Evolutionary conservation across 495 filamentous ascomycete genomes (phyloP), one percentile per base, ranked within the genome.

Genomic region (Trichoderma erinaceum): DNA sequence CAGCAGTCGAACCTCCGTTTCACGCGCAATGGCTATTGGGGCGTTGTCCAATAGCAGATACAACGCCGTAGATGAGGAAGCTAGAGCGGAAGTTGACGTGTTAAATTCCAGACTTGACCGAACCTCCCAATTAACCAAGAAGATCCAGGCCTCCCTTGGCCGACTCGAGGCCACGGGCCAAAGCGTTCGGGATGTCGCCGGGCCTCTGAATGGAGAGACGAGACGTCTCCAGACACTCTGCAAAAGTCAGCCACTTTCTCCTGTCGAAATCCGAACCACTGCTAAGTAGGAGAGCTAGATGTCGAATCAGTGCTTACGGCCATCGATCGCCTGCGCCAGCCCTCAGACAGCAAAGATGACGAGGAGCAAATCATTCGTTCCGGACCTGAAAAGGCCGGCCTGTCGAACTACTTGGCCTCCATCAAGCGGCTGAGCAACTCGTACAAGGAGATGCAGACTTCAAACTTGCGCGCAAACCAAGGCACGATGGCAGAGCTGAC

Each of bases 151-250:
- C 23, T 96, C 92, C 35, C 83, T 97, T 66, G 87, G 87, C 41
- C 86, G 94, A 71, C 80, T 99, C 15, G 92, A 97, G 70, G 87
- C 88, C 41, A 92, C 90, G 64, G 95, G 92, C 23, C 91, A 92
- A 75, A 92, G 88, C 64, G 92, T 98, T 18, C 89, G 93, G 68
- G 89, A 97, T 69, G 92, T 96, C 12, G 92, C 97, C 63, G 92
- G 93, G 1, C 96, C 96, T 11, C 89, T 98, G 35, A 93, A 93
- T 76, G 92, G 91, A 72, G 96, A 97, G 74, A 98, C 96, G 2
- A 90, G 92, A 77, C 88, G 86, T 46, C 85, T 97, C 6, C 96
- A 97, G 75, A 84, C 86, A 27, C 86, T 93, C 48, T 93, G 90
- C 66, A 88, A 83, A 70, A 97, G 89, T 89, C 75, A 66, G 85